These are phyloP conservation scores for Beverwykella pulmonaria DNA, from an alignment of 495 filamentous ascomycete species.

Conservation along the genomic window DNA sequence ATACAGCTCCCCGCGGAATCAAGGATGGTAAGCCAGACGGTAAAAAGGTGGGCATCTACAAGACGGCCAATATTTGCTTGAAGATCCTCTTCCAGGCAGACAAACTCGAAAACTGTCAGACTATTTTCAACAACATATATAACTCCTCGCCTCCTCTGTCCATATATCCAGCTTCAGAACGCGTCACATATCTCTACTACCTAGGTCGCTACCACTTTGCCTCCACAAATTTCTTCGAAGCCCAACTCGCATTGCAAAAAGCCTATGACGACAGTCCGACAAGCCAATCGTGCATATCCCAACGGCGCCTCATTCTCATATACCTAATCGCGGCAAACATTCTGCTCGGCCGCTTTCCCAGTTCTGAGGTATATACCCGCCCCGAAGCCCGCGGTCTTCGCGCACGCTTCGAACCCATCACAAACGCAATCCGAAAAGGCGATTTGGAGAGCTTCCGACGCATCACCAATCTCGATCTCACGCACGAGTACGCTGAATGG, in stretches of 20 bases:
- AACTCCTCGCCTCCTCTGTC: slow-evolving; percentile 76
- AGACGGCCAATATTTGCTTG: slow-evolving; percentile 86
- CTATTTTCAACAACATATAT: slow-evolving; percentile 87
- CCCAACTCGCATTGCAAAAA: slow-evolving; percentile 70
- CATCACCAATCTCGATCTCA: slow-evolving; percentile 54
- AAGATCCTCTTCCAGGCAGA: slow-evolving; percentile 82
- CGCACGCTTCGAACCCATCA: slow-evolving; percentile 73
- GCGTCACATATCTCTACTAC: slow-evolving; percentile 92
- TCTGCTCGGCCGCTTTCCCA: slow-evolving; percentile 83
- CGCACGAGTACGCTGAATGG: slow-evolving; percentile 58
- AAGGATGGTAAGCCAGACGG: slow-evolving; percentile 67
- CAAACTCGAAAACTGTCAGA: slow-evolving; percentile 69
- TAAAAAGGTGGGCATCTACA: slow-evolving; percentile 84
- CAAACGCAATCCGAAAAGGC: slow-evolving; percentile 71
- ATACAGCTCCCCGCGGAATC: slow-evolving; percentile 55
- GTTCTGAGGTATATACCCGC: slow-evolving; percentile 61
- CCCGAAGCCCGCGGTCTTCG: slow-evolving; percentile 73
- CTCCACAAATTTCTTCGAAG: slow-evolving; percentile 75
- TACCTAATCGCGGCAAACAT: slow-evolving; percentile 84
- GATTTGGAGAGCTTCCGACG: slow-evolving; percentile 76
- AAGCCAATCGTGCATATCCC: slow-evolving; percentile 61
- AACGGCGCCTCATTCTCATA: slow-evolving; percentile 77
- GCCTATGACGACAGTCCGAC: slow-evolving; percentile 75
- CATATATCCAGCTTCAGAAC: slow-evolving; percentile 82
- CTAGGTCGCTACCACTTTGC: slow-evolving; percentile 86